A percentile compares a stretch with the other conserved stretches of the same genome.
Evolutionary conservation across 257 asterid genomes (phyloP).

Genomic region (Eustoma russellianum): DNA sequence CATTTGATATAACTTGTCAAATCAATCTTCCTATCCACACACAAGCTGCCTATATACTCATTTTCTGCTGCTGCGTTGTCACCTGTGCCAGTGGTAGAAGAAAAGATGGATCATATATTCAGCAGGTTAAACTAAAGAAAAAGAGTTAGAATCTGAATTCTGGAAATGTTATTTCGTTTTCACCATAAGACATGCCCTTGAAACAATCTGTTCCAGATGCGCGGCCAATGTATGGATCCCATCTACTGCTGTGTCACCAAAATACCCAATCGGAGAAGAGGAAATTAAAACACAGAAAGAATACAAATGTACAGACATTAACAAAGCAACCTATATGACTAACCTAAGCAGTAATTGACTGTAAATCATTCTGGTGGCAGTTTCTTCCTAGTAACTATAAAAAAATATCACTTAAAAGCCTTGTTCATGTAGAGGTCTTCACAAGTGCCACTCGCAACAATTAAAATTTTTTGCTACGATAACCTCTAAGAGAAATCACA

Average conservation of each 20-base stretch:
- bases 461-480: too few relatives aligned
- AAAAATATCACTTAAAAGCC: too few relatives aligned
- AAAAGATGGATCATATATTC: background rate
- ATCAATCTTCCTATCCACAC: constrained; percentile 78
- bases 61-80: constrained; percentile 53
- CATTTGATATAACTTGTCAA: constrained; percentile 84
- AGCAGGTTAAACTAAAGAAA: too few relatives aligned
- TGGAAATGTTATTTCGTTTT: constrained; percentile 10
- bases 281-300: background rate
- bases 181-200: constrained; percentile 58
- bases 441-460: background rate
- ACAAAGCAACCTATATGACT: too few relatives aligned
- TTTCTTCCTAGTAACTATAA: too few relatives aligned
- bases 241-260: constrained; percentile 35
- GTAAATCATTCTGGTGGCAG: too few relatives aligned
- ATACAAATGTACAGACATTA: too few relatives aligned
- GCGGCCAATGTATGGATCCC: constrained; percentile 78
- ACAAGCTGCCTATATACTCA: constrained; percentile 53
- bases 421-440: background rate
- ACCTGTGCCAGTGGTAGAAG: constrained; percentile 37
- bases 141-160: too few relatives aligned
- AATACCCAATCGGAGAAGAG: constrained; percentile 1
- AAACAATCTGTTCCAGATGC: constrained; percentile 54
- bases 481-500: too few relatives aligned
- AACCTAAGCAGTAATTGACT: too few relatives aligned